Evolutionary conservation across 495 filamentous ascomycete genomes (phyloP), one percentile per base, ranked within the genome.

Genomic region (Neurospora pannonica): DNA sequence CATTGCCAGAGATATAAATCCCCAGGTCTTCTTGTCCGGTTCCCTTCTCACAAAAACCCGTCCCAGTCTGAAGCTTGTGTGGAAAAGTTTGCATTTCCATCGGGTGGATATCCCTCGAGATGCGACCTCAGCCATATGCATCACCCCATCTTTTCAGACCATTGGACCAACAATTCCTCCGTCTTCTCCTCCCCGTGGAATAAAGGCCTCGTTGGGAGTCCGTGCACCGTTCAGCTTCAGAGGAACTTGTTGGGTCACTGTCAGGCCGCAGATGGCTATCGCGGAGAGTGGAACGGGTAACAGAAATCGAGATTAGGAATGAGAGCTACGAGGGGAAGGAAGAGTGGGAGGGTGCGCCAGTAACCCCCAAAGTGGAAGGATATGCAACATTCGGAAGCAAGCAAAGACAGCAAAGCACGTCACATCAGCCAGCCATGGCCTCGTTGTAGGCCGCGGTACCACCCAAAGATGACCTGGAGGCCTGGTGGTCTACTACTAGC

Each of bases 261-360:
- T 46, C 72, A 75, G 43, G 67, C 46, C 67, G 78, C 79, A 81
- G 78, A 76, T 76, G 76, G 75, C 77, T 76, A 78, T 78, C 78
- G 73, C 71, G 34, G 71, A 46, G 37, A 28, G 38, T 70, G 34
- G 37, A 42, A 70, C 42, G 72, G 62, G 31, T 70, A 71, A 74
- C 77, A 76, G 72, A 74, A 77, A 77, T 77, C 71, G 76, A 72
- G 48, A 72, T 36, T 43, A 72, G 71, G 46, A 69, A 70, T 70
- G 71, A 74, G 48, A 67, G 40, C 71, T 67, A 2, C 38, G 75
- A 70, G 48, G 54, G 75, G 40, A 31, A 72, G 70, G 70, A 40
- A 71, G 72, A 70, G 75, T 34, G 40, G 38, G 60, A 69, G 67
- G 71, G 71, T 54, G 38, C 70, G 72, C 71, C 71, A 69, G 71